phyloP scores from a whole-genome alignment of 805 yeast species.

The Saturnispora besseyi region DNA sequence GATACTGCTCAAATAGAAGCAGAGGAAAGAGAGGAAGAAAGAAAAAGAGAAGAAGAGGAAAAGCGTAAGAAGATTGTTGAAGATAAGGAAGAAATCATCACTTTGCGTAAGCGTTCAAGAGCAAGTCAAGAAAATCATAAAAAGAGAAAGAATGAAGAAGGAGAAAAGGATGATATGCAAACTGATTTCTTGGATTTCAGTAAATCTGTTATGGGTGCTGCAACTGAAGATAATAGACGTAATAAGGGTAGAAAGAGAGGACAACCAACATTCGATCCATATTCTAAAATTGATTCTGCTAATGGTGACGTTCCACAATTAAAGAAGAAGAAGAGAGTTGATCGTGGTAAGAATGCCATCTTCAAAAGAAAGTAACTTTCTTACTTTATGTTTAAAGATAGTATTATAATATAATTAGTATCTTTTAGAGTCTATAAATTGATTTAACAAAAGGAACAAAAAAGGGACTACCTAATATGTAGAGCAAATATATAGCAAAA shows the following conservation, averaged over 20 bases:
- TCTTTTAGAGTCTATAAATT: neutral
- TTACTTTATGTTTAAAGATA: too few relatives aligned
- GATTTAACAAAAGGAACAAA: neutral
- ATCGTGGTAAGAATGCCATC: conserved; percentile 22
- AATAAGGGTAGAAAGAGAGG: conserved; percentile 15
- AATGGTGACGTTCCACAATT: conserved; percentile 18
- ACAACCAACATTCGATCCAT: conserved; percentile 52
- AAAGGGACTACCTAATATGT: too few relatives aligned
- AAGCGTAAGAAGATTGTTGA: conserved; percentile 9
- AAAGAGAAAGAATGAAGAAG: conserved; percentile 11
- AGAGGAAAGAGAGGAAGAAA: conserved; percentile 14
- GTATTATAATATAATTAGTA: neutral
- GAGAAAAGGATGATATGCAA: conserved; percentile 14
- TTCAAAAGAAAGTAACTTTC: conserved; percentile 20
- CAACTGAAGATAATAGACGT: conserved; percentile 12
- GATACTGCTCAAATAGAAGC: conserved; percentile 16
- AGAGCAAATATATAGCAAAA: too few relatives aligned
- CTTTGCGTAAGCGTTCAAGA: conserved; percentile 22
- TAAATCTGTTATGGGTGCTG: conserved; percentile 18
- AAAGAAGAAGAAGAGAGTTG: conserved; percentile 22
- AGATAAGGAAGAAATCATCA: conserved; percentile 25
- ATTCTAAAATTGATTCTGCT: conserved; percentile 26
- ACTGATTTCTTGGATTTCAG: conserved; percentile 25
- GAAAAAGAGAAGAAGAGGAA: conserved; percentile 4
- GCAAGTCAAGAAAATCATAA: conserved; percentile 11